phyloP scores from a whole-genome alignment of 192 early-diverging fungal species.

The Coemansia aciculifera region DNA sequence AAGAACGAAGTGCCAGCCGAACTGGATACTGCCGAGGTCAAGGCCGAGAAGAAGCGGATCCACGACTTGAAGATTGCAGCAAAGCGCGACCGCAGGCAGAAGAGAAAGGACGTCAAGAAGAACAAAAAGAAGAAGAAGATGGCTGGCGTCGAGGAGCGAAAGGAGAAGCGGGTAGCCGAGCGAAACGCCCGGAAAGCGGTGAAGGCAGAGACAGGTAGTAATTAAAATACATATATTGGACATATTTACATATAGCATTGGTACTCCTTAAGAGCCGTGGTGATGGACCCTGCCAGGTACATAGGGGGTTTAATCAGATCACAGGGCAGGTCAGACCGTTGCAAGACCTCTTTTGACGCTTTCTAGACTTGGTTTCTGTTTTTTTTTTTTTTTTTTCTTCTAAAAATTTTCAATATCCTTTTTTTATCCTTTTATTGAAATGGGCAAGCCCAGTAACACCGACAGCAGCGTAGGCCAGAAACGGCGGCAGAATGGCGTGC shows the following conservation, averaged over 20 bases:
- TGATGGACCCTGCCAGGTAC: neutral
- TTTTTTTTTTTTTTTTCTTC: neutral
- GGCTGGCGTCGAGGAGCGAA: constrained; percentile 7
- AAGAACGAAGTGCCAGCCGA: constrained; percentile 3
- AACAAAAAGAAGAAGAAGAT: constrained; percentile 15
- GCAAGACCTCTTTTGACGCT: neutral
- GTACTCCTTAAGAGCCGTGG: neutral
- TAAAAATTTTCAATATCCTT: neutral
- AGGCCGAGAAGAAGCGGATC: constrained; percentile 11
- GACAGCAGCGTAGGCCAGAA: neutral
- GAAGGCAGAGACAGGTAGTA: neutral
- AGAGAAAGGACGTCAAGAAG: constrained; percentile 9
- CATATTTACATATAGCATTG: neutral
- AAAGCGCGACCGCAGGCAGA: constrained; percentile 12
- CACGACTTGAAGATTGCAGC: constrained; percentile 3
- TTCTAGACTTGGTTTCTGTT: neutral
- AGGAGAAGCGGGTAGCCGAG: constrained; percentile 5
- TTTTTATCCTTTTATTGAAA: neutral
- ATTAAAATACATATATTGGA: neutral
- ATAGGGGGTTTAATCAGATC: neutral
- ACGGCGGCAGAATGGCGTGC: constrained; percentile 3
- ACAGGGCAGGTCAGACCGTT: neutral
- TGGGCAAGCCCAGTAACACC: neutral
- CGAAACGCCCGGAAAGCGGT: constrained; percentile 1
- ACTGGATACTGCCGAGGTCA: constrained; percentile 9